Conservation (phyloP, 768 basidiomycete species). For the Floccularia luteovirens region DNA sequence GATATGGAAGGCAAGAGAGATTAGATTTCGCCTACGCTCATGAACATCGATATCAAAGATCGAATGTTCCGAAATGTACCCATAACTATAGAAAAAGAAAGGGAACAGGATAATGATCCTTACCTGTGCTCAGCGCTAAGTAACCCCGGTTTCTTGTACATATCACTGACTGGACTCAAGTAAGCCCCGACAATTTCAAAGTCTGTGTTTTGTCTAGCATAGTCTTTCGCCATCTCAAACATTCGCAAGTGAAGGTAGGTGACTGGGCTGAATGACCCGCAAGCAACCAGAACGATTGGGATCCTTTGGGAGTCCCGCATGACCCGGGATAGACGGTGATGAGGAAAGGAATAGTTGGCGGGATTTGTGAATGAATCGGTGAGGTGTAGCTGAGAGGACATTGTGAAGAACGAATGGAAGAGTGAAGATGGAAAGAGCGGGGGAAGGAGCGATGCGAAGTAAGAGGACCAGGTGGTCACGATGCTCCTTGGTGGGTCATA, state of each 20-base stretch:
- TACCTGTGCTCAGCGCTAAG: constrained; percentile 85
- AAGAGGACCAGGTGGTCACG: constrained; percentile 6
- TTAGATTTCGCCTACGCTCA: constrained; percentile 3
- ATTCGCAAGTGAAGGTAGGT: constrained; percentile 98
- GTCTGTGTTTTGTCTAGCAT: constrained; percentile 83
- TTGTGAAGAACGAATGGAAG: constrained; percentile 13
- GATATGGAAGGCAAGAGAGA: constrained; percentile 13
- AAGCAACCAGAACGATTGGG: constrained; percentile 93
- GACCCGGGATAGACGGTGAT: constrained; percentile 49
- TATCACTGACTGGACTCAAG: constrained; percentile 91
- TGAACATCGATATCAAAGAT: neutral
- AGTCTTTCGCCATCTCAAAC: constrained; percentile 99
- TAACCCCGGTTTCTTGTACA: constrained; percentile 95
- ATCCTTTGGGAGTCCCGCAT: constrained; percentile 61
- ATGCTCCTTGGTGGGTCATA: constrained; percentile 7
- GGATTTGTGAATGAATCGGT: constrained; percentile 52
- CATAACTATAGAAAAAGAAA: constrained; percentile 2
- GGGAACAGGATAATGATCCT: constrained; percentile 24
- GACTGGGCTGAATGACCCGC: constrained; percentile 96
- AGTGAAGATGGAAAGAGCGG: constrained; percentile 6
- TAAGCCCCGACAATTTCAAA: constrained; percentile 96
- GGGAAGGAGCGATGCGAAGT: constrained; percentile 7
- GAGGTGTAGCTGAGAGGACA: constrained; percentile 19
- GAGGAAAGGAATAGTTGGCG: constrained; percentile 59
- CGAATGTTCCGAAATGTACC: neutral